Evolutionary conservation across 2,329 filamentous ascomycete genomes (phyloP).

Genomic region (Xylogone sp.): DNA sequence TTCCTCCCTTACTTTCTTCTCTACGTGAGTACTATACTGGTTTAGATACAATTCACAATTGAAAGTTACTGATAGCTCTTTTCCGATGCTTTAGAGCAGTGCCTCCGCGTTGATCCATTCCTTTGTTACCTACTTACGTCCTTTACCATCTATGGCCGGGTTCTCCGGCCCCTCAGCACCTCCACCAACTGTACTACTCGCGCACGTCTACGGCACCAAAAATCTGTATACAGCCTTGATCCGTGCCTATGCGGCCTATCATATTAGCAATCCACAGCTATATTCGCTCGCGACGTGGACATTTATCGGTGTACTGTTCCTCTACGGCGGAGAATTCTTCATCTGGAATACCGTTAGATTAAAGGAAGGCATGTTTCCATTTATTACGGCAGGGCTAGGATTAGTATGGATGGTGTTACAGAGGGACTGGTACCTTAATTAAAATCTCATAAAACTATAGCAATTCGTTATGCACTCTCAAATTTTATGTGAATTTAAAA

Average conservation of each 20-base stretch:
- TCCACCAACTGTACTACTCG: constrained; percentile 22
- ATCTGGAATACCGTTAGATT: constrained; percentile 22
- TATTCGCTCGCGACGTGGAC: constrained; percentile 29
- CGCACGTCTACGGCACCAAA: constrained; percentile 32
- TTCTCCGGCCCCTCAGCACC: constrained; percentile 28
- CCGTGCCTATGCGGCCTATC: constrained; percentile 30
- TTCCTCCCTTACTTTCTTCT: constrained; percentile 28
- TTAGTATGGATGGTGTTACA: constrained; percentile 23
- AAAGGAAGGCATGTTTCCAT: constrained; percentile 19
- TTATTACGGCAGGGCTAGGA: constrained; percentile 15
- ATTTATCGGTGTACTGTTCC: constrained; percentile 28
- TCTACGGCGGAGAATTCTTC: constrained; percentile 25
- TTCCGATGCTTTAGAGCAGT: constrained; percentile 12
- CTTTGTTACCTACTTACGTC: constrained; percentile 25
- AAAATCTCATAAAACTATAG: no score
- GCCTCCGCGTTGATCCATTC: constrained; percentile 21
- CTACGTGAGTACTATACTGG: constrained; percentile 18
- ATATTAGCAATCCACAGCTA: constrained; percentile 27
- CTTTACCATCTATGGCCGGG: constrained; percentile 13
- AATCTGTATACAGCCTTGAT: constrained; percentile 33
- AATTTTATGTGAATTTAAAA: no score
- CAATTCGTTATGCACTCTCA: no score
- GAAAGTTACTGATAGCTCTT: no score
- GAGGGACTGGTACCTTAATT: constrained; percentile 17
- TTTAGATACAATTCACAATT: no score